A percentile compares a stretch with the other conserved stretches of the same genome.
These are phyloP conservation scores for Clonostachys sp. DNA, from an alignment of 2,329 filamentous ascomycete species.

Conservation along the genomic window DNA sequence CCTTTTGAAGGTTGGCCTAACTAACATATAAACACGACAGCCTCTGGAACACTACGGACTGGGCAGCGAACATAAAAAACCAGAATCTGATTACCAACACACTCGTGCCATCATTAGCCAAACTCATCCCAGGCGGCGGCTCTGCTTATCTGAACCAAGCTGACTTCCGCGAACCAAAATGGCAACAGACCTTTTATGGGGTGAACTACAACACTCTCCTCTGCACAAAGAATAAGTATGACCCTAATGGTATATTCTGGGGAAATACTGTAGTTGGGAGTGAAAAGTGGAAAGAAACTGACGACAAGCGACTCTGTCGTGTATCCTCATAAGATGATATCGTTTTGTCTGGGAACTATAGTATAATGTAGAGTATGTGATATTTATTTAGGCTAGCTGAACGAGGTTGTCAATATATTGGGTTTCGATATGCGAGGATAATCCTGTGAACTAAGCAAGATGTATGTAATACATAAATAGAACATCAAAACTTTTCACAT, in stretches of 20 bases:
- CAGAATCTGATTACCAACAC: constrained; percentile 15
- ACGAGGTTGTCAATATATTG: too few species aligned
- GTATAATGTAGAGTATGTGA: too few species aligned
- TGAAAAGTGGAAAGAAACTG: constrained; percentile 32
- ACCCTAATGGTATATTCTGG: constrained; percentile 35
- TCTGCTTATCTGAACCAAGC: constrained; percentile 39
- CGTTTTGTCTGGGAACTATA: too few species aligned
- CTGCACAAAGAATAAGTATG: constrained; percentile 39
- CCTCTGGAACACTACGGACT: constrained; percentile 5
- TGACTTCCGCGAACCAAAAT: constrained; percentile 31
- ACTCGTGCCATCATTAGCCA: constrained; percentile 23
- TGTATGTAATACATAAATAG: too few species aligned
- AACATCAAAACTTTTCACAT: too few species aligned
- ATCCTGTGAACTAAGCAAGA: too few species aligned
- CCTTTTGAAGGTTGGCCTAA: too few species aligned
- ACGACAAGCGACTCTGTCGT: not conserved
- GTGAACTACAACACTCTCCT: constrained; percentile 28
- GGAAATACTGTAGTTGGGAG: constrained; percentile 38
- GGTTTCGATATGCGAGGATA: too few species aligned
- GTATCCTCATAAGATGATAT: too few species aligned
- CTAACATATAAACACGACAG: not conserved
- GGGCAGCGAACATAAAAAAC: constrained; percentile 10
- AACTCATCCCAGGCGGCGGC: constrained; percentile 27
- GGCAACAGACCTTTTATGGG: constrained; percentile 34
- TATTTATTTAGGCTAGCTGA: too few species aligned